These are phyloP conservation scores for Globisporangium okanoganense DNA, from an alignment of 352 stramenopile genomes.

Conservation along the genomic window DNA sequence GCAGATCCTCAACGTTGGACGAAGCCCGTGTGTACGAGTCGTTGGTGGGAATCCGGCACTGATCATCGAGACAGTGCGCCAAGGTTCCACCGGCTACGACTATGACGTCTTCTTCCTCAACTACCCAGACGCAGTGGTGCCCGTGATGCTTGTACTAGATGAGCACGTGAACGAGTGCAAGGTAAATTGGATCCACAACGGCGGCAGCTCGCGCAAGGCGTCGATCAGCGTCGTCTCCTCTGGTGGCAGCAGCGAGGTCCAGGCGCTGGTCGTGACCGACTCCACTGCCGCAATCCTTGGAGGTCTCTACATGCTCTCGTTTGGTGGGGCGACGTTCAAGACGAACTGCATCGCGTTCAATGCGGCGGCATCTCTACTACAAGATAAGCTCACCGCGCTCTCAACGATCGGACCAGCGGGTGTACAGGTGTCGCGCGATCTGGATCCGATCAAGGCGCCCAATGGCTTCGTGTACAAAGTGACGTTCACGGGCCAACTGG, in stretches of 20 bases:
- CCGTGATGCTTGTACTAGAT: slow-evolving; percentile 29
- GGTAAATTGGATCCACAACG: slow-evolving; percentile 25
- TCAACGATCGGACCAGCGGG: slow-evolving; percentile 29
- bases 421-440: slow-evolving; percentile 47
- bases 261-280: slow-evolving; percentile 45
- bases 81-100: slow-evolving; percentile 49
- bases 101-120: slow-evolving; percentile 83
- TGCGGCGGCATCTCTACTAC: slow-evolving; percentile 17
- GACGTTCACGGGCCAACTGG: slow-evolving; percentile 61
- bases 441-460: slow-evolving; percentile 30
- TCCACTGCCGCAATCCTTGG: slow-evolving; percentile 12
- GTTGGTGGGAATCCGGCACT: slow-evolving; percentile 45
- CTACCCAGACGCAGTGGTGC: slow-evolving; percentile 28
- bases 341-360: slow-evolving; percentile 41
- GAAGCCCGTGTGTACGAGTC: slow-evolving; percentile 33
- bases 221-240: slow-evolving; percentile 37
- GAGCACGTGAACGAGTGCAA: slow-evolving; percentile 23
- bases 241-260: slow-evolving; percentile 61
- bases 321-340: slow-evolving; percentile 22
- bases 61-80: slow-evolving; percentile 62
- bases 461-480: slow-evolving; percentile 61
- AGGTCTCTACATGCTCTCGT: slow-evolving; percentile 45
- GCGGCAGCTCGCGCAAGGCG: slow-evolving; percentile 40
- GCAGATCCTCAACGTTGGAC: slow-evolving; percentile 48
- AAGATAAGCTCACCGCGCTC: slow-evolving; percentile 26